These are phyloP conservation scores for Ceratocystiopsis minuta DNA, from an alignment of 2,329 filamentous ascomycete genomes.

Conservation along the genomic window DNA sequence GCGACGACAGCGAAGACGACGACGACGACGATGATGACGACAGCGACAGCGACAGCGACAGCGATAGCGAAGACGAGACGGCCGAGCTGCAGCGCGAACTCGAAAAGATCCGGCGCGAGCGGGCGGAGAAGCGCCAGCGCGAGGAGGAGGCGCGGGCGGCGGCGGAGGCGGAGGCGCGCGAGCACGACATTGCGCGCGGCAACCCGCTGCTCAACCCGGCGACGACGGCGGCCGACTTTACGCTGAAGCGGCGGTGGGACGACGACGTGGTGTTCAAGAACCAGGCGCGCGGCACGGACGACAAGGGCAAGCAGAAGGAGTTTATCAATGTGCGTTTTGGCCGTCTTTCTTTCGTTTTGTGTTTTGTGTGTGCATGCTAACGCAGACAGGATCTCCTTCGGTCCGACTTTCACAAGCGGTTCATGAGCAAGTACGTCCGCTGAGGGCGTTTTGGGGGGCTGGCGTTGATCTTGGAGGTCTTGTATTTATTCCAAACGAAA, in stretches of 20 bases:
- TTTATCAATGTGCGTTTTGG: conserved; percentile 69
- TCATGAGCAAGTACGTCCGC: conserved; percentile 61
- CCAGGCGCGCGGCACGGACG: conserved; percentile 85
- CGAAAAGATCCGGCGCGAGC: conserved; percentile 80
- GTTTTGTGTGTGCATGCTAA: too few species aligned
- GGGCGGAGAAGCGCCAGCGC: conserved; percentile 62
- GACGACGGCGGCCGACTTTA: conserved; percentile 68
- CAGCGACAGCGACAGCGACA: conserved; percentile 51
- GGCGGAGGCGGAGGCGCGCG: conserved; percentile 64
- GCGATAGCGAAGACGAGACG: conserved; percentile 61
- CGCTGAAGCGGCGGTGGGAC: conserved; percentile 85
- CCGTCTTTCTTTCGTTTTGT: background rate
- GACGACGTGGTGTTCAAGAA: conserved; percentile 99
- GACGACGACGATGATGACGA: conserved; percentile 51
- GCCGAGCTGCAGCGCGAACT: conserved; percentile 83
- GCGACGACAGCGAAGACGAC: conserved; percentile 49
- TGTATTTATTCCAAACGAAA: too few species aligned
- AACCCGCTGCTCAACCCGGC: conserved; percentile 54
- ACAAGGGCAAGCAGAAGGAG: conserved; percentile 72
- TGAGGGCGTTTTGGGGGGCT: conserved; percentile 11
- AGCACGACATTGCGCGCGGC: conserved; percentile 75
- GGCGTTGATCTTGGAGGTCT: too few species aligned
- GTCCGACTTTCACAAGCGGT: conserved; percentile 93
- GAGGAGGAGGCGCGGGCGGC: conserved; percentile 70
- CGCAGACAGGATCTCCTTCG: conserved; percentile 54